Base-by-base conservation (phyloP, 2,329 filamentous ascomycete genomes). In the Aspergillus floridensis region DNA sequence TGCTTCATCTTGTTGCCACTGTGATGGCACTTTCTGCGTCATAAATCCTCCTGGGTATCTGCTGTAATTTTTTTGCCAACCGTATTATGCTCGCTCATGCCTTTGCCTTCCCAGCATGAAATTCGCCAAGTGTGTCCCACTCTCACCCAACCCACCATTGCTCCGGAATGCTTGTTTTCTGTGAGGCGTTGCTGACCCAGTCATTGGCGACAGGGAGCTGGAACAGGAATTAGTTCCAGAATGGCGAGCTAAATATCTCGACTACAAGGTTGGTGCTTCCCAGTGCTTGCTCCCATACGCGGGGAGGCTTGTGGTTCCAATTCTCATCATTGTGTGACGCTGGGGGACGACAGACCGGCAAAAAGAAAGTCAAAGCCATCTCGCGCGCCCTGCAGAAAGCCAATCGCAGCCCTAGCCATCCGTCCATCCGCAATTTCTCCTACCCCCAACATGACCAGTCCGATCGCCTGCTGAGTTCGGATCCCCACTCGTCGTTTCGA, bases 191-290 rank as follows among this genome's bases (percentile, higher is more conserved):
- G 64, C 63, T 68, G 61, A 70, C 63, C 46, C 38, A 49, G 53
- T 58, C 46, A 53, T 53, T 49, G 55, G 57, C 50, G 16, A 64
- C 61, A 86, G 84, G 72, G 91, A 96, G 79, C 83, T 96, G 63
- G 91, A 96, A 72, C 86, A 90, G 71, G 90, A 96, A 69, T 85
- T 92, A 56, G 92, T 97, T 65, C 93, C 93, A 72, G 93, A 98
- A 85, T 98, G 93, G 93, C 87, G 90, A 70, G 85, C 88, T 74
- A 96, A 96, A 76, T 98, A 97, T 76, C 84, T 98, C 68, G 87
- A 97, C 77, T 98, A 98, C 82, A 96, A 96, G 83, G 87, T 87
- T 58, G 57, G 75, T 57, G 58, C 59, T 52, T 66, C 47, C 58
- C 21, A 49, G 32, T 35, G n/a, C 22, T 53, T 51, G 8, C 48